Conservation (phyloP, 192 early-diverging fungal species). For the Chytriomyces hyalinus region DNA sequence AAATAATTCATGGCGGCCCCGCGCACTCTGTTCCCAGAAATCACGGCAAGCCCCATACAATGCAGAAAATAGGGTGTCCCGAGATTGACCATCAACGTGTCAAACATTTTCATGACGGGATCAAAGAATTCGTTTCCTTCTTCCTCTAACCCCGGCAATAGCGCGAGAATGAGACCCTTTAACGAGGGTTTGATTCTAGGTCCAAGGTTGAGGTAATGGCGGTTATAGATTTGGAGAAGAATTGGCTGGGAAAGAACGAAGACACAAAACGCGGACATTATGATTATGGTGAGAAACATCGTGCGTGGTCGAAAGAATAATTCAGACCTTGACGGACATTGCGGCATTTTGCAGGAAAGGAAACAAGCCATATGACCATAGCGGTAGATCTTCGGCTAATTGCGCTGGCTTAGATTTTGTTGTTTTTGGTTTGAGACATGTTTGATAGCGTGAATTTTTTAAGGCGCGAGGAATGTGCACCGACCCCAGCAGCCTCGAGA, state of each 20-base stretch:
- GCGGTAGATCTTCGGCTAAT: conserved; percentile 77
- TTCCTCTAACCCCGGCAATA: conserved; percentile 88
- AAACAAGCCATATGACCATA: conserved; percentile 90
- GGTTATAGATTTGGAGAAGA: conserved; percentile 77
- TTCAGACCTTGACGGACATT: conserved; percentile 70
- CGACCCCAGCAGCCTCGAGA: conserved; percentile 65
- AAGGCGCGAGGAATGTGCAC: conserved; percentile 15
- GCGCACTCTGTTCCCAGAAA: conserved; percentile 70
- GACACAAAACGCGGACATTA: background rate
- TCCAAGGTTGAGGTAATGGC: conserved; percentile 77
- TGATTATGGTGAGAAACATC: background rate
- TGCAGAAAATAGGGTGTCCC: conserved; percentile 81
- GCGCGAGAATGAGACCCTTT: conserved; percentile 78
- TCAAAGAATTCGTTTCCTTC: conserved; percentile 85
- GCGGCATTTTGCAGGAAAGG: conserved; percentile 88
- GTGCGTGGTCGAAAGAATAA: background rate
- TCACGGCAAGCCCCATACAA: conserved; percentile 81
- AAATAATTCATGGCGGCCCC: conserved; percentile 81
- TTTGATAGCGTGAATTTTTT: background rate
- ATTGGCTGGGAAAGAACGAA: conserved; percentile 60
- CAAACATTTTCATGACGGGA: conserved; percentile 69
- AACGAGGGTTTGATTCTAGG: conserved; percentile 71
- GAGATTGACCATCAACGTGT: conserved; percentile 67
- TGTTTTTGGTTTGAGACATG: background rate
- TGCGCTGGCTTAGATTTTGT: conserved; percentile 60